These are phyloP conservation scores for Coniochaeta sp. DNA, from an alignment of 2,329 filamentous ascomycete genomes.

Conservation along the genomic window DNA sequence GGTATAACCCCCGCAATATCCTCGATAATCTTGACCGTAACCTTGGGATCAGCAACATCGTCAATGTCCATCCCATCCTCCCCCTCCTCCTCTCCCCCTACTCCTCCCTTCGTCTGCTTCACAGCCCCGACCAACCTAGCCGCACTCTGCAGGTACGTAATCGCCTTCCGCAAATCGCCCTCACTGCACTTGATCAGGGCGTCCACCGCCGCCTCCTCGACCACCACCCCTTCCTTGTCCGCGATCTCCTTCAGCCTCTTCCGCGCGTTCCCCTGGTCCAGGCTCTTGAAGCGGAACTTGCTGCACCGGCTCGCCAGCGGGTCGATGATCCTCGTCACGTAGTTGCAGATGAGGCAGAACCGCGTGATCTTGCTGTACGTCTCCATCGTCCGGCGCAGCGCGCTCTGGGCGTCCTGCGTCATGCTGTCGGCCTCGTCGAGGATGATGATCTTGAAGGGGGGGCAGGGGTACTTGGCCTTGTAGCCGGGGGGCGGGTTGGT, in stretches of 20 bases:
- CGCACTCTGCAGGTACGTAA: constrained; percentile 94
- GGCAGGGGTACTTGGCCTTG: constrained; percentile 74
- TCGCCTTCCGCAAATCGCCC: constrained; percentile 91
- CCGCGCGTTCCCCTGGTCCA: constrained; percentile 80
- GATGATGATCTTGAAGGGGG: constrained; percentile 98
- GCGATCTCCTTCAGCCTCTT: constrained; percentile 79
- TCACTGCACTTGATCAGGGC: constrained; percentile 82
- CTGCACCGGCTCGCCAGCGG: constrained; percentile 87
- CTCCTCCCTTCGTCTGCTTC: constrained; percentile 24
- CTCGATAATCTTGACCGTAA: constrained; percentile 77
- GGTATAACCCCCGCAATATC: constrained; percentile 97
- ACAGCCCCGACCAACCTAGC: constrained; percentile 74
- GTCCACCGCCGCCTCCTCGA: constrained; percentile 76
- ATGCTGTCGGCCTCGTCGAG: constrained; percentile 98
- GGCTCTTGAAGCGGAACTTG: constrained; percentile 96
- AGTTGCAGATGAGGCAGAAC: constrained; percentile 98
- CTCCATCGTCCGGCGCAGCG: constrained; percentile 93
- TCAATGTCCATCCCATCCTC: constrained; percentile 58
- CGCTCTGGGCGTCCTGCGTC: constrained; percentile 96
- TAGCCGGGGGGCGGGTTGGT: constrained; percentile 70
- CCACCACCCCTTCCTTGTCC: constrained; percentile 62
- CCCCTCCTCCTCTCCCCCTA: constrained; percentile 42
- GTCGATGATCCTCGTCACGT: constrained; percentile 96
- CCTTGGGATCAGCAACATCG: constrained; percentile 46
- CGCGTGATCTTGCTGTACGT: constrained; percentile 94